Evolutionary conservation across 1,284 basidiomycete species (phyloP), one percentile per base, ranked within the genome.

Genomic region (Amylostereum chailletii): DNA sequence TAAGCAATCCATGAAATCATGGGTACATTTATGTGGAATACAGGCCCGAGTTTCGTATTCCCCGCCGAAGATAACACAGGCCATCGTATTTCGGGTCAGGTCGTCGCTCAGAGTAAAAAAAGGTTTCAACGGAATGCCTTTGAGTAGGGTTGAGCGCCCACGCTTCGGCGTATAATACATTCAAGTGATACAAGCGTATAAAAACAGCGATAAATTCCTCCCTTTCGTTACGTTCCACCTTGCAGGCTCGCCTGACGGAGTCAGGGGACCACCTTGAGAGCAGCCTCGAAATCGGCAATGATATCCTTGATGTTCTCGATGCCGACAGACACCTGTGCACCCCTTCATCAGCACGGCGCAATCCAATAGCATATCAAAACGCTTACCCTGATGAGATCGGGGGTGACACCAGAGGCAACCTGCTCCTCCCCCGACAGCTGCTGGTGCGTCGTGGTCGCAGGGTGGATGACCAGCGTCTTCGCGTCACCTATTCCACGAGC

Each of bases 271-370:
- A 48, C 51, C 47, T 61, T 62, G 29, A 81, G 67, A 3, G 82
- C 83, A 52, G 77, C 75, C 54, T 83, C 80, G 62, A 94, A 91
- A 66, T 94, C 90, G 8, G 86, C 87, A 57, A 91, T 85, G 62
- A 92, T 92, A 61, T 92, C 89, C 38, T 74, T 74, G 59, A 92
- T 90, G 57, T 82, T 83, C 67, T 94, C 92, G 55, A 90, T 90
- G n/a, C 91, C 91, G 42, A 85, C 82, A 3, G 77, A 74, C 5
- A 79, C 74, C 76, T 79, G 55, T 11, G 32, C 8, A 46, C 40
- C 19, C 42, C 30, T 32, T 39, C 29, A 9, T 4, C 10, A 29
- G 45, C 4, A 19, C 19, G 19, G 19, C 19, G 19, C 19, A 19
- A 19, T 19, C 19, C 19, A 19, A 19, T 19, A 19, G 19, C 19